Percentiles rank a stretch among this genome's conserved stretches.
Evolutionary conservation across 179 eudicot genomes (phyloP).

Genomic region (Gypsophila paniculata): DNA sequence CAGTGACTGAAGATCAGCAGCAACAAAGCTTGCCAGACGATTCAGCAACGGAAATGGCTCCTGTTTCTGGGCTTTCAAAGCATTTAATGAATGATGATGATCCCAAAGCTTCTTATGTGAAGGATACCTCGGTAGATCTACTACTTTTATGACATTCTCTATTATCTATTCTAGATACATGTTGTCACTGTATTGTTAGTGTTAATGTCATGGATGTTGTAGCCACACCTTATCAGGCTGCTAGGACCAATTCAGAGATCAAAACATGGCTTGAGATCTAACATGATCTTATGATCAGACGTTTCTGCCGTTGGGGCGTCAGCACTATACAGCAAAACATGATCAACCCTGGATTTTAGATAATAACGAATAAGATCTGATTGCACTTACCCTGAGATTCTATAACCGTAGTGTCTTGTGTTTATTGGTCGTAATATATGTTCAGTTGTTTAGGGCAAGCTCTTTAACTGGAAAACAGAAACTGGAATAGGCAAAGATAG

Average conservation of each 20-base stretch:
- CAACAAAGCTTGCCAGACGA: slow-evolving; percentile 62
- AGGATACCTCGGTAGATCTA: slow-evolving; percentile 65
- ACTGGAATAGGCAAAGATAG: too few relatives aligned
- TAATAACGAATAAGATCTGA: too few relatives aligned
- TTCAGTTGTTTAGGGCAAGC: too few relatives aligned
- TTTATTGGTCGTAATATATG: too few relatives aligned
- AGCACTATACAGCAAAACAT: too few relatives aligned
- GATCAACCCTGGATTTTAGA: too few relatives aligned
- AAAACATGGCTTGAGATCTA: neutral
- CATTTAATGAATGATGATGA: slow-evolving; percentile 66
- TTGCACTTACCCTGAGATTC: too few relatives aligned
- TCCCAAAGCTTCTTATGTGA: slow-evolving; percentile 52
- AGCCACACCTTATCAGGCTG: neutral
- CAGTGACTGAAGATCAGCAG: slow-evolving; percentile 70
- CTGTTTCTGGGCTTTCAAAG: slow-evolving; percentile 56
- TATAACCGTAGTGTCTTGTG: too few relatives aligned
- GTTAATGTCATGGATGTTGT: neutral
- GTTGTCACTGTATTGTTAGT: neutral
- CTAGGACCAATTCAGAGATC: neutral
- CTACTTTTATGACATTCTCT: neutral
- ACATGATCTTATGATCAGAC: neutral
- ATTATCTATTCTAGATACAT: neutral
- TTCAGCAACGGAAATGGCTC: slow-evolving; percentile 45
- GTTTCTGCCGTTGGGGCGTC: too few relatives aligned
- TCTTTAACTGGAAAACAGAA: too few relatives aligned